Percentiles rank a stretch among this genome's conserved stretches.
phyloP scores from a whole-genome alignment of 352 stramenopile species.

The Phytophthora palmivora region DNA sequence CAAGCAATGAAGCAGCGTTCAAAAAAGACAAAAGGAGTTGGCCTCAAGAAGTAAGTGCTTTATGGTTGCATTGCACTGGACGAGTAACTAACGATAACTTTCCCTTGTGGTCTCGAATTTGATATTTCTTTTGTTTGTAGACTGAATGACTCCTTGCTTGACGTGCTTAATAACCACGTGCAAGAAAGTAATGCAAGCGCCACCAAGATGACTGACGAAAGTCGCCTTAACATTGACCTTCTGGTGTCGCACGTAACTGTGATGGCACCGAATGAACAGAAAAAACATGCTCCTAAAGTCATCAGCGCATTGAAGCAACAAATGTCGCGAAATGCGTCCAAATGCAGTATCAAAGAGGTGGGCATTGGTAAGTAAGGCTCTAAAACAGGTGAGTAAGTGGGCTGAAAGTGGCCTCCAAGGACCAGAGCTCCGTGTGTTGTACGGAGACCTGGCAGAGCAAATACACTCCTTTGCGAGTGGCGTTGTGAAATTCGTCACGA shows the following conservation, averaged over 20 bases:
- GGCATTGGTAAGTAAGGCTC: background rate
- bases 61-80: too few species aligned
- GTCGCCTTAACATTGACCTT: slow-evolving; percentile 4
- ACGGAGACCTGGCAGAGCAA: background rate
- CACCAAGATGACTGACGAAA: background rate
- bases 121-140: background rate
- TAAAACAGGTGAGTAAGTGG: slow-evolving; percentile 11
- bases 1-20: background rate
- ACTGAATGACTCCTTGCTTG: background rate
- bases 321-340: background rate
- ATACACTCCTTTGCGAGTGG: background rate
- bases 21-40: background rate
- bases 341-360: background rate
- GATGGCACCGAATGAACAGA: slow-evolving; percentile 2
- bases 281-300: slow-evolving; percentile 10
- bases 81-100: background rate
- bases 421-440: background rate
- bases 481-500: background rate
- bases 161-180: background rate
- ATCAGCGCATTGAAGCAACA: background rate
- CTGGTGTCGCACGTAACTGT: slow-evolving; percentile 3
- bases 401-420: background rate
- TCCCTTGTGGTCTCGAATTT: background rate
- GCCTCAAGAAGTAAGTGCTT: slow-evolving; percentile 6
- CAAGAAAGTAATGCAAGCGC: background rate